phyloP scores from a whole-genome alignment of 805 yeast species.

The Kazachstania kunashirensis region DNA sequence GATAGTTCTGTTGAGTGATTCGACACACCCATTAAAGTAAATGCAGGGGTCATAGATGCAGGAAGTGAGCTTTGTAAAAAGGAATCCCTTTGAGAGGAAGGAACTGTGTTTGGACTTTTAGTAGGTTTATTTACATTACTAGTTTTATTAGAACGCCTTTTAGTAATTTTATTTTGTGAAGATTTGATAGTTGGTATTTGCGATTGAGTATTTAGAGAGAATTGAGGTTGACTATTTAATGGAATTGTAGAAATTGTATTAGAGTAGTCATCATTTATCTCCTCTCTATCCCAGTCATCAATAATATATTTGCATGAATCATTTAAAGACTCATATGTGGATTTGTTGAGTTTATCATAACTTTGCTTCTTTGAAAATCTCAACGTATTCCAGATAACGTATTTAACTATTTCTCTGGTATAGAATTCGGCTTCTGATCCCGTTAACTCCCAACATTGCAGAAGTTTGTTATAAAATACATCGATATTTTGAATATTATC shows the following conservation, averaged over 20 bases:
- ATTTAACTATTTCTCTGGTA: constrained; percentile 15
- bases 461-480: constrained; percentile 17
- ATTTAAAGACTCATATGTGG: constrained; percentile 7
- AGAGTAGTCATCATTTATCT: constrained; percentile 6
- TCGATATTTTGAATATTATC: constrained; percentile 16
- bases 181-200: constrained; percentile 26
- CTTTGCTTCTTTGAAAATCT: constrained; percentile 8
- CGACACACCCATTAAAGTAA: constrained; percentile 19
- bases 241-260: constrained; percentile 2
- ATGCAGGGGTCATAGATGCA: constrained; percentile 27
- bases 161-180: constrained; percentile 14
- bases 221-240: constrained; percentile 13
- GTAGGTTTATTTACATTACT: background rate
- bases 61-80: constrained; percentile 14
- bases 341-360: constrained; percentile 5
- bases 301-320: constrained; percentile 13
- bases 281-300: constrained; percentile 20
- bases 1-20: constrained; percentile 1
- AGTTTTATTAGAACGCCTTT: background rate
- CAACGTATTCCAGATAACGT: constrained; percentile 11
- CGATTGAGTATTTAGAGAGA: constrained; percentile 14
- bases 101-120: background rate
- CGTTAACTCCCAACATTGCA: constrained; percentile 25
- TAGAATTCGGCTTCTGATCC: constrained; percentile 11
- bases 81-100: constrained; percentile 4